These are phyloP conservation scores for Umbelopsis sp. DNA, from an alignment of 371 early-diverging fungal species.

Conservation along the genomic window DNA sequence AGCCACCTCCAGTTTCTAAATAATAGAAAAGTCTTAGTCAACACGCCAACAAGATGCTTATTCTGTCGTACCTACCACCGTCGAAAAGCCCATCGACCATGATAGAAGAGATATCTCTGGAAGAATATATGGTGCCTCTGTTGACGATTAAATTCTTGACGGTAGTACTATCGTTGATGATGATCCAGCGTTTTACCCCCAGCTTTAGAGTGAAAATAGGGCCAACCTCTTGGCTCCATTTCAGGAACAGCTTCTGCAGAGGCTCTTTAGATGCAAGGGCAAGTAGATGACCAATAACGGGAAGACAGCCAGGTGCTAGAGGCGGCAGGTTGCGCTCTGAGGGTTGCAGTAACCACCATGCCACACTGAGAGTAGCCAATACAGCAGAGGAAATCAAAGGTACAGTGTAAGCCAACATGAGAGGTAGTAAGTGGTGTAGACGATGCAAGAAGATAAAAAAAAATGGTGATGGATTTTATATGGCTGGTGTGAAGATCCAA, in stretches of 20 bases:
- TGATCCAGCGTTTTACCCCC: conserved; percentile 45
- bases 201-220: conserved; percentile 47
- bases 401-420: not conserved
- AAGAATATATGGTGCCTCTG: conserved; percentile 45
- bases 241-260: conserved; percentile 28
- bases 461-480: not conserved
- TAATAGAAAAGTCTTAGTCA: conserved; percentile 20
- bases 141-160: conserved; percentile 46
- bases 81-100: conserved; percentile 40
- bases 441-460: not conserved
- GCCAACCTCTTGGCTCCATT: conserved; percentile 41
- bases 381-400: not conserved
- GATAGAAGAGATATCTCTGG: conserved; percentile 41
- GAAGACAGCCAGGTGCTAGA: conserved; percentile 40
- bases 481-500: not conserved
- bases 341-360: not conserved
- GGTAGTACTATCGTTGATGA: conserved; percentile 38
- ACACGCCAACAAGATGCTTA: not conserved
- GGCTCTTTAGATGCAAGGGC: conserved; percentile 34
- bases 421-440: not conserved
- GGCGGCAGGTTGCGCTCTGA: conserved; percentile 28
- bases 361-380: not conserved
- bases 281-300: conserved; percentile 44
- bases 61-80: conserved; percentile 33
- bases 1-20: conserved; percentile 43